A percentile compares a stretch with the other conserved stretches of the same genome.
phyloP scores from a whole-genome alignment of 148 eudicot species.

The Nyssa sinensis region DNA sequence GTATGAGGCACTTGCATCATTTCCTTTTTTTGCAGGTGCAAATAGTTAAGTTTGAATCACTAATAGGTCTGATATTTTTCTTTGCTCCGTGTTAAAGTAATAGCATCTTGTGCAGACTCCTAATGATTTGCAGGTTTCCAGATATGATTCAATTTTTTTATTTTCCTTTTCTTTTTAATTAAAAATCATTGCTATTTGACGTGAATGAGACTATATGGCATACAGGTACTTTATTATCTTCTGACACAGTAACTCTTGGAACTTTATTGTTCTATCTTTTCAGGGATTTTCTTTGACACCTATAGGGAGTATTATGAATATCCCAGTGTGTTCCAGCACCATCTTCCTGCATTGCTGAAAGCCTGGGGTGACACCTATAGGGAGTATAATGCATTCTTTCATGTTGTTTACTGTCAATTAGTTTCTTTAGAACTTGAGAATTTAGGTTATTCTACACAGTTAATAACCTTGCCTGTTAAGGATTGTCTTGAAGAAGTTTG shows the following conservation, averaged over 20 bases:
- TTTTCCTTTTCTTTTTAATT: neutral
- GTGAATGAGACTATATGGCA: neutral
- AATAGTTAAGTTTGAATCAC: neutral
- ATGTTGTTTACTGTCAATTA: constrained; percentile 82
- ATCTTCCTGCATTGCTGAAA: constrained; percentile 77
- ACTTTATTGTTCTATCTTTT: constrained; percentile 5
- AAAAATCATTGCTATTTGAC: constrained; percentile 5
- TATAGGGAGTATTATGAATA: constrained; percentile 89
- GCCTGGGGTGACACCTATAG: constrained; percentile 81
- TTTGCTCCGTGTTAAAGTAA: neutral
- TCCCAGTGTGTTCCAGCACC: constrained; percentile 78
- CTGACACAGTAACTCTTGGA: neutral
- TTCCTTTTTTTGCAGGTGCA: neutral
- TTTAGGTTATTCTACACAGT: constrained; percentile 73
- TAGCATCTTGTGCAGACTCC: neutral
- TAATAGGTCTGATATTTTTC: neutral
- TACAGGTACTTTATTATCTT: neutral
- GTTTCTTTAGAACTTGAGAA: constrained; percentile 83
- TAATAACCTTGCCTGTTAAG: constrained; percentile 73
- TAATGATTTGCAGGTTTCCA: neutral
- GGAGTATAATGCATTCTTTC: constrained; percentile 91
- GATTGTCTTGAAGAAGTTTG: constrained; percentile 76
- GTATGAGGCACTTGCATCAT: neutral
- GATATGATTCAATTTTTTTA: neutral
- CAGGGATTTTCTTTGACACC: constrained; percentile 90